Base-by-base conservation (phyloP, 345 rosid genomes). In the Brassica rapa region DNA sequence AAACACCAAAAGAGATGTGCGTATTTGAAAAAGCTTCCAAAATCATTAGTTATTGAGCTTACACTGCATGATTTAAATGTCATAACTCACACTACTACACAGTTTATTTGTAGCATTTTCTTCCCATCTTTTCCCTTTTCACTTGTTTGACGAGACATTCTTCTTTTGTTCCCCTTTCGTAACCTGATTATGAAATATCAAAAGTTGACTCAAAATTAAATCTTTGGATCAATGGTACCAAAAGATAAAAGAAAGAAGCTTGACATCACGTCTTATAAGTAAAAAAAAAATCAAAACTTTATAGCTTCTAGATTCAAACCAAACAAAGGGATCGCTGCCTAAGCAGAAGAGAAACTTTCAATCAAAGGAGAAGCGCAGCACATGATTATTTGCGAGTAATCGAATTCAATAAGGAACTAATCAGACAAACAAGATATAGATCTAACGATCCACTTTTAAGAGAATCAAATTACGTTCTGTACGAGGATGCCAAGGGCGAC, bases 401-500 rank as follows among this genome's bases (percentile, higher is more conserved):
- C 39, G 8, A 56, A 61, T 2, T 23, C 3, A 27, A 25, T 4
- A 6, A 37, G 7, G 9, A 6, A 67, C 4, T 1, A 10, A 56
- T 5, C 12, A 66, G 24, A 11, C 37, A 70, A 69, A 75, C n/a
- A 29, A 41, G 16, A 70, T 2, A 81, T 61, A 46, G 55, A 78
- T 55, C 83, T 60, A 73, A 35, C 19, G 74, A 53, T 51, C 8
- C 7, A 29, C 14, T 35, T 24, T 23, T 0, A 43, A 6, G 43
- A 25, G 56, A 67, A 24, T 14, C 16, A 62, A 37, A 1, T 78
- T 88, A 92, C 95, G 68, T 83, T 81, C 43, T 87, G 82, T 60
- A 92, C 77, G 73, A 89, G 19, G 72, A 77, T 16, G 70, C 88
- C 85, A 56, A 91, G 85, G 60, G 83, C 90, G 62, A 86, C 84